phyloP scores from a whole-genome alignment of 2,329 filamentous ascomycete species.

The Diplocarpon mali region DNA sequence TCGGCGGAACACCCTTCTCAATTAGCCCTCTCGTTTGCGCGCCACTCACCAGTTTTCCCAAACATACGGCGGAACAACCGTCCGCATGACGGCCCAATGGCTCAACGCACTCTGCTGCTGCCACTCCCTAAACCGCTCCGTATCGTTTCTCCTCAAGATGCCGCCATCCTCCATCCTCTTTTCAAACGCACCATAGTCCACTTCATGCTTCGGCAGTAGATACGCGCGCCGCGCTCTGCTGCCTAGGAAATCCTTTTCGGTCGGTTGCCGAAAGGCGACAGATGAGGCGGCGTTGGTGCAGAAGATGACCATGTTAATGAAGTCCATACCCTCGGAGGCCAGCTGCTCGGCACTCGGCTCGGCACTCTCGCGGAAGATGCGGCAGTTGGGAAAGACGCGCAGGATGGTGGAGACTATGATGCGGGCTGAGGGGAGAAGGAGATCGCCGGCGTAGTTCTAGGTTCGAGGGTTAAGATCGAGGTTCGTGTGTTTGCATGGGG shows the following conservation, averaged over 20 bases:
- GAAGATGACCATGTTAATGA: slow-evolving; percentile 95
- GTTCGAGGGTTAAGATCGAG: slow-evolving; percentile 7
- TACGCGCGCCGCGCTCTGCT: slow-evolving; percentile 61
- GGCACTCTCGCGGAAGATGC: slow-evolving; percentile 74
- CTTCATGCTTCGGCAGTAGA: slow-evolving; percentile 62
- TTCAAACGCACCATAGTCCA: slow-evolving; percentile 30
- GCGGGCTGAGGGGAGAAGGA: slow-evolving; percentile 62
- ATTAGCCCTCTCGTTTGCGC: no score
- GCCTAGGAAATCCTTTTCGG: slow-evolving; percentile 54
- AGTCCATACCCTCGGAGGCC: slow-evolving; percentile 48
- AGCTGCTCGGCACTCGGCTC: slow-evolving; percentile 37
- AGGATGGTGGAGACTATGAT: slow-evolving; percentile 76
- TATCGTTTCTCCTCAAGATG: slow-evolving; percentile 52
- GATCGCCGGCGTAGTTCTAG: slow-evolving; percentile 90
- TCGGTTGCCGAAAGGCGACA: slow-evolving; percentile 56
- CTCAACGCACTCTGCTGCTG: slow-evolving; percentile 67
- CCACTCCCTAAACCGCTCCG: slow-evolving; percentile 54
- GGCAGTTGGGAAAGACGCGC: slow-evolving; percentile 76
- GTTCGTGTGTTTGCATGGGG: slow-evolving; percentile 4
- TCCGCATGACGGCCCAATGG: slow-evolving; percentile 90
- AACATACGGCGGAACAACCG: slow-evolving; percentile 61
- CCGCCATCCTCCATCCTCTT: slow-evolving; percentile 32
- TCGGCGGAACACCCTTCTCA: no score
- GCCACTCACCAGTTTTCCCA: slow-evolving; percentile 77
- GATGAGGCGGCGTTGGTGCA: slow-evolving; percentile 37